Conservation (phyloP, 1,284 basidiomycete genomes). For the Grifola frondosa region DNA sequence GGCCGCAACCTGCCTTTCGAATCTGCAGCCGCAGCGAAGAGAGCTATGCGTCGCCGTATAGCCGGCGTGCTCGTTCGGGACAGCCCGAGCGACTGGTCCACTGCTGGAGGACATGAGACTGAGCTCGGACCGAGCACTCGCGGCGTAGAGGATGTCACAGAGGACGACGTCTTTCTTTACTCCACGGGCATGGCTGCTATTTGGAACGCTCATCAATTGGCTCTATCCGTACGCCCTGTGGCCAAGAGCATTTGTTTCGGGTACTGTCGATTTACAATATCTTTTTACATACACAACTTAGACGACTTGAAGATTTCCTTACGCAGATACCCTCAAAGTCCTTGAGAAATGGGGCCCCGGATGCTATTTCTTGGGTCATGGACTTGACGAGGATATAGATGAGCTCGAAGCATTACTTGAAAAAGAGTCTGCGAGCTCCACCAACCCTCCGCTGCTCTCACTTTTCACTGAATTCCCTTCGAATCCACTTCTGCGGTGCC, state of each 20-base stretch:
- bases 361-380: slow-evolving; percentile 87
- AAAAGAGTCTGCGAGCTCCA: slow-evolving; percentile 42
- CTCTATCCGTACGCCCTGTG: slow-evolving; percentile 47
- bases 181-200: slow-evolving; percentile 93
- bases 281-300: not conserved
- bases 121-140: slow-evolving; percentile 58
- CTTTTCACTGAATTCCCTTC: slow-evolving; percentile 92
- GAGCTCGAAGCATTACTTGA: slow-evolving; percentile 68
- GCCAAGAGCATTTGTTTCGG: slow-evolving; percentile 94
- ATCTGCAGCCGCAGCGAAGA: slow-evolving; percentile 78
- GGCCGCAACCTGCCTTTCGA: slow-evolving; percentile 87
- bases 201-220: slow-evolving; percentile 84
- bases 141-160: slow-evolving; percentile 63
- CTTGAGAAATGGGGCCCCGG: slow-evolving; percentile 97
- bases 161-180: slow-evolving; percentile 87
- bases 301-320: slow-evolving; percentile 75
- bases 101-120: slow-evolving; percentile 46
- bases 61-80: slow-evolving; percentile 83
- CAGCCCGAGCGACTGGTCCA: slow-evolving; percentile 38
- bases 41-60: slow-evolving; percentile 83
- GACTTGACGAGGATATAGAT: slow-evolving; percentile 76
- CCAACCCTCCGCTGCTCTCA: slow-evolving; percentile 54
- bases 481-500: slow-evolving; percentile 88
- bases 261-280: slow-evolving; percentile 38
- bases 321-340: slow-evolving; percentile 96